A percentile compares a stretch with the other conserved stretches of the same genome.
phyloP scores from a whole-genome alignment of 345 rosid species.

The Excoecaria agallocha region DNA sequence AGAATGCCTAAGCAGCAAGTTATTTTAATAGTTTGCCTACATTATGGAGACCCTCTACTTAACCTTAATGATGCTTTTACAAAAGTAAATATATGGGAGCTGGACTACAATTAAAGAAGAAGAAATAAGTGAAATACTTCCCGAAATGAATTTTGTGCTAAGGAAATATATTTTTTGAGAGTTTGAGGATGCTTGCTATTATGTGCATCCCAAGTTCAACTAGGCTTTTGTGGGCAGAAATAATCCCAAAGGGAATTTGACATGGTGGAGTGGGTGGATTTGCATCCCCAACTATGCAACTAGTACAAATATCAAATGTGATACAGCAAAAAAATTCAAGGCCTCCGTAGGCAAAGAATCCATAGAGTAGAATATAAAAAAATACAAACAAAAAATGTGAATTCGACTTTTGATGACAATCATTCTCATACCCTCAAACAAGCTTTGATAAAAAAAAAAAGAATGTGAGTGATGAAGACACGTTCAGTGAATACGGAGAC shows the following conservation, averaged over 20 bases:
- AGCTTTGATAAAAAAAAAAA: neutral
- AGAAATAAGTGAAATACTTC: neutral
- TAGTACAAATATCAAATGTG: neutral
- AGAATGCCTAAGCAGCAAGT: no score
- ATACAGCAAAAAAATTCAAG: neutral
- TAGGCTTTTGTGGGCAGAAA: neutral
- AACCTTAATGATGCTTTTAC: neutral
- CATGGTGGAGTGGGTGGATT: neutral
- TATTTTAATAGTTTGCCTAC: no score
- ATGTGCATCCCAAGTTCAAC: neutral
- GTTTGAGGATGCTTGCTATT: no score
- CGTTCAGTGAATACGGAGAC: no score
- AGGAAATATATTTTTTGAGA: no score
- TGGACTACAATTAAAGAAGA: neutral
- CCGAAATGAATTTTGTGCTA: no score
- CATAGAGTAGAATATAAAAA: neutral
- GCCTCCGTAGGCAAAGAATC: neutral
- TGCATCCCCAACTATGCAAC: no score
- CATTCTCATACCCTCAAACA: neutral
- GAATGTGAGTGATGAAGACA: no score
- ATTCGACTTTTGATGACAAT: neutral
- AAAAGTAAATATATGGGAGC: neutral
- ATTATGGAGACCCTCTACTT: no score
- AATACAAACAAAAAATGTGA: slow-evolving; percentile 1
- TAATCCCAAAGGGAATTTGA: neutral